Evolutionary conservation across 2,329 filamentous ascomycete species (phyloP).

Genomic region (Lecanicillium sp.): DNA sequence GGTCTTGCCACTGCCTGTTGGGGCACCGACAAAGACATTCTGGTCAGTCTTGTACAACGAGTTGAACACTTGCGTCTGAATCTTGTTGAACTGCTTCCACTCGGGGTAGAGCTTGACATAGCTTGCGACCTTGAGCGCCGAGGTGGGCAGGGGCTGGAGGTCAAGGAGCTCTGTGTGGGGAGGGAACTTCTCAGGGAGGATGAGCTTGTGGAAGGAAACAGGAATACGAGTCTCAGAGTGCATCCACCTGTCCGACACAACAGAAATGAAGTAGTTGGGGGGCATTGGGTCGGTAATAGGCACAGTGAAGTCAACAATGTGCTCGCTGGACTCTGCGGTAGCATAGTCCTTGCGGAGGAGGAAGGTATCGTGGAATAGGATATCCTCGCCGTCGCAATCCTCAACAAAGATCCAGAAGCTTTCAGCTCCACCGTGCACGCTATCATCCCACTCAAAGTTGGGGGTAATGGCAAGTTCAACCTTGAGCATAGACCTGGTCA

Average conservation of each 20-base stretch:
- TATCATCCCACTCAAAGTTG: conserved; percentile 93
- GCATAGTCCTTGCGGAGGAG: conserved; percentile 87
- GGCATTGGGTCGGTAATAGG: conserved; percentile 97
- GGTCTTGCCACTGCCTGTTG: conserved; percentile 93
- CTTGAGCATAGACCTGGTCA: conserved; percentile 88
- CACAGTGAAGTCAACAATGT: conserved; percentile 92
- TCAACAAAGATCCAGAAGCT: conserved; percentile 97
- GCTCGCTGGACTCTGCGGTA: conserved; percentile 78
- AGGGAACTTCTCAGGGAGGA: conserved; percentile 91
- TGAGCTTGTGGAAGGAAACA: conserved; percentile 90
- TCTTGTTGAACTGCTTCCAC: conserved; percentile 89
- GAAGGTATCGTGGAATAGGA: conserved; percentile 92
- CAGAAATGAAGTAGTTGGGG: conserved; percentile 95
- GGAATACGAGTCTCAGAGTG: conserved; percentile 90
- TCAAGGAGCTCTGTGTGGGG: conserved; percentile 89
- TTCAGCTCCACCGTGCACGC: conserved; percentile 79
- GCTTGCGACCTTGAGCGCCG: conserved; percentile 80
- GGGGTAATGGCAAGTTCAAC: conserved; percentile 88
- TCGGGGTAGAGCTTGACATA: conserved; percentile 75
- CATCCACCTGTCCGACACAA: conserved; percentile 97
- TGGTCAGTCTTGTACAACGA: conserved; percentile 86
- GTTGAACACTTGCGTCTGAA: conserved; percentile 96
- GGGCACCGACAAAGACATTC: conserved; percentile 88
- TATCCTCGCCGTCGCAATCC: conserved; percentile 94
- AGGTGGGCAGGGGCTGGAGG: conserved; percentile 82